A percentile compares a stretch with the other conserved stretches of the same genome.
These are phyloP conservation scores for Talaromyces trachyspermus DNA, from an alignment of 495 filamentous ascomycete genomes.

Conservation along the genomic window DNA sequence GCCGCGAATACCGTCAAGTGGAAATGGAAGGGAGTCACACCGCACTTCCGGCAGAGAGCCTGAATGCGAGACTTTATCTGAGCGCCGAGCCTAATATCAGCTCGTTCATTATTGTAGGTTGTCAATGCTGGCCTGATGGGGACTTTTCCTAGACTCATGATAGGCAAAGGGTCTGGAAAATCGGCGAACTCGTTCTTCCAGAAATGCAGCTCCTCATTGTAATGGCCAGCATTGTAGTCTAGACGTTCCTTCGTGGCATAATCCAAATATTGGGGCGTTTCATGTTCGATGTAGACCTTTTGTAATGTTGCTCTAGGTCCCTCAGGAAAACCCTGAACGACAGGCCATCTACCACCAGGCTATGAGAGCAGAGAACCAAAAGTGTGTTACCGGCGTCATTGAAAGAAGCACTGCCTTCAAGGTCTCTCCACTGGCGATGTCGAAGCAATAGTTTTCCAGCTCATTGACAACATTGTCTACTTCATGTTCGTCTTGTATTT, in stretches of 20 bases:
- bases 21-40: no score
- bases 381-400: conserved; percentile 11
- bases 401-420: conserved; percentile 23
- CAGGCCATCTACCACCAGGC: conserved; percentile 9
- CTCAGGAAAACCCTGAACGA: conserved; percentile 17
- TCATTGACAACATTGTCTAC: conserved; percentile 11
- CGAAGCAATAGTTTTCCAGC: conserved; percentile 18
- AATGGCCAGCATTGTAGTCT: neutral
- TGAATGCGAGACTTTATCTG: no score
- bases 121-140: no score
- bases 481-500: conserved; percentile 8
- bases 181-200: no score
- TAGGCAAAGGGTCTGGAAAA: no score
- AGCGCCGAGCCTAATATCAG: no score
- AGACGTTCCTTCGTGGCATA: neutral
- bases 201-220: neutral
- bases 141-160: no score
- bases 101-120: no score
- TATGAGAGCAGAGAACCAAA: neutral
- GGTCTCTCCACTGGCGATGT: conserved; percentile 23
- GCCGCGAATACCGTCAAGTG: no score
- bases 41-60: no score
- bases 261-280: neutral
- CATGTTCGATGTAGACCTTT: neutral
- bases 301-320: neutral